Evolutionary conservation across 306 rosid species (phyloP).

Genomic region (Cyclanthera cordifolia): DNA sequence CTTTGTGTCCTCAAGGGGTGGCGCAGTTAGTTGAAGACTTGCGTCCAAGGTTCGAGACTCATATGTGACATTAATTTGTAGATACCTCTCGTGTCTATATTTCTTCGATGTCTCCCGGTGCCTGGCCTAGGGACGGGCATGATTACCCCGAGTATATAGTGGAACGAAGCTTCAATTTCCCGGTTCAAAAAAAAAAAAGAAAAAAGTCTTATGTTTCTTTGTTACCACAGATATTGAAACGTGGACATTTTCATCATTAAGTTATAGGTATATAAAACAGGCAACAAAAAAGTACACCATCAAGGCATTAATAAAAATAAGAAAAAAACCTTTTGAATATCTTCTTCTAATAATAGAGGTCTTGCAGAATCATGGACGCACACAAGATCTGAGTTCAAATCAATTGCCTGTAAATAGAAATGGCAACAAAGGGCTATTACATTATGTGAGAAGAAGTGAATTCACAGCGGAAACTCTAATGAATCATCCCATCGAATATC

Average conservation of each 20-base stretch:
- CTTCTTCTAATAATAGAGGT: constrained; percentile 51
- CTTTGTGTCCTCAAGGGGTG: no score
- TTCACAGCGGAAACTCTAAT: background rate
- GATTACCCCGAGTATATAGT: no score
- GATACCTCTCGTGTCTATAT: no score
- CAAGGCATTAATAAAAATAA: constrained; percentile 1
- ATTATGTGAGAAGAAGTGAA: background rate
- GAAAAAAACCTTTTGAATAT: constrained; percentile 53
- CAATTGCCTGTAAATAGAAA: constrained; percentile 51
- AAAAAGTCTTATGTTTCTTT: background rate
- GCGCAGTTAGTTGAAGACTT: no score
- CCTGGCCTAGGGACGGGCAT: no score
- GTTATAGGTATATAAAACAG: background rate
- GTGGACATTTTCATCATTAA: background rate
- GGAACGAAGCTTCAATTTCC: no score
- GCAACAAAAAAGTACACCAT: background rate
- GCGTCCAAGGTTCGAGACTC: no score
- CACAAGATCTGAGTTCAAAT: constrained; percentile 66
- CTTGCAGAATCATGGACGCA: constrained; percentile 96
- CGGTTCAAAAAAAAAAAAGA: no score
- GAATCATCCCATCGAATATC: background rate
- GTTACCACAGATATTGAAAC: background rate
- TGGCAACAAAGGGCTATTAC: constrained; percentile 7
- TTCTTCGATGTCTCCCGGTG: no score
- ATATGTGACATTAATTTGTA: no score